Conservation (phyloP, 163 green algal species). For the Volvox carteri region DNA sequence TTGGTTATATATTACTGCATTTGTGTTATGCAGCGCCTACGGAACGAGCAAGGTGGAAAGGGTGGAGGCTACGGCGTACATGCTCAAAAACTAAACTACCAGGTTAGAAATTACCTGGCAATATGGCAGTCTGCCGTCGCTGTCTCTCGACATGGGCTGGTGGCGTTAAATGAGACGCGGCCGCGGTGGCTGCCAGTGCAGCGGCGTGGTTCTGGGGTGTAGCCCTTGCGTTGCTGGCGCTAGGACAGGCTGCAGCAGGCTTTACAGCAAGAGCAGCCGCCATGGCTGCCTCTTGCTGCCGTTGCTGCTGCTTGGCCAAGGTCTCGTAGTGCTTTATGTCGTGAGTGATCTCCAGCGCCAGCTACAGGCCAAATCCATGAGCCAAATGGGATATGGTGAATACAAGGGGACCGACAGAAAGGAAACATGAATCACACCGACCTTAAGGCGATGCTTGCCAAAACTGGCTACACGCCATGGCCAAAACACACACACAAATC, state of each 20-base stretch:
- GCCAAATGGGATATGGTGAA: not conserved
- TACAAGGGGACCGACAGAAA: not conserved
- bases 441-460: not conserved
- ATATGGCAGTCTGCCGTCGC: not conserved
- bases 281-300: constrained; percentile 47
- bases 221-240: too few species aligned
- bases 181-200: not conserved
- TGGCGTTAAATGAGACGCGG: not conserved
- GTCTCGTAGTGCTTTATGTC: constrained; percentile 89
- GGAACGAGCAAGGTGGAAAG: too few species aligned
- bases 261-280: constrained; percentile 13
- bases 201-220: not conserved
- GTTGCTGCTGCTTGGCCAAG: constrained; percentile 56
- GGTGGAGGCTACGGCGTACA: not conserved
- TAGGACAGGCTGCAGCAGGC: not conserved
- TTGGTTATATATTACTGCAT: not conserved
- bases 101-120: not conserved
- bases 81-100: not conserved
- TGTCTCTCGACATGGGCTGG: not conserved
- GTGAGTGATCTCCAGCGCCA: constrained; percentile 89
- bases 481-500: not conserved
- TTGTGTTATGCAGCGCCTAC: too few species aligned
- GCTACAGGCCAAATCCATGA: too few species aligned
- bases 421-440: not conserved
- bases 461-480: not conserved